Conservation (phyloP, 148 eudicot genomes). For the Tetragonia tetragonoides region DNA sequence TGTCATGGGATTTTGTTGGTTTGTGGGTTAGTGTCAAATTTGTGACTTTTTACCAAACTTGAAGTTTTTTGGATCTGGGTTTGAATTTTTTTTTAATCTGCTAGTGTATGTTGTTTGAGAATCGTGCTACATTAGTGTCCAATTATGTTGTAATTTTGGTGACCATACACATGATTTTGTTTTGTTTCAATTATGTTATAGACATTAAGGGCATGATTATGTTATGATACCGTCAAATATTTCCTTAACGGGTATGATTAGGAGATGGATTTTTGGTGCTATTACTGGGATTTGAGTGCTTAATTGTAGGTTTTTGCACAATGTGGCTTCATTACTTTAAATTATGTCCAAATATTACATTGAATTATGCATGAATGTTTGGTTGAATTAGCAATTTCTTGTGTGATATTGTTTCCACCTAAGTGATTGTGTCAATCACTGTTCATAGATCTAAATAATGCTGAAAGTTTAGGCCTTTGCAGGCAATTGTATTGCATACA, state of each 20-base stretch:
- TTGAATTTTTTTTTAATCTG: neutral
- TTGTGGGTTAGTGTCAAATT: neutral
- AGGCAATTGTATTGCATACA: neutral
- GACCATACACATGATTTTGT: neutral
- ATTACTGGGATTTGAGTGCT: neutral
- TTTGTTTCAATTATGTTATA: neutral
- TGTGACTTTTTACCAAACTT: neutral
- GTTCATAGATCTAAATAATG: too few relatives aligned
- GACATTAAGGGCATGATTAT: neutral
- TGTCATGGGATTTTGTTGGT: constrained; percentile 2
- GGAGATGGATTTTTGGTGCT: neutral
- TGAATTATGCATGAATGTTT: neutral
- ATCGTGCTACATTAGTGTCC: neutral
- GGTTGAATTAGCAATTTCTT: neutral
- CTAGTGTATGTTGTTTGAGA: constrained; percentile 1
- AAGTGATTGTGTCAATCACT: too few relatives aligned
- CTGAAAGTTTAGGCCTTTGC: neutral
- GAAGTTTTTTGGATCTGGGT: constrained; percentile 3
- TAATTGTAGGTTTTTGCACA: neutral
- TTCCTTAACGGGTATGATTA: neutral
- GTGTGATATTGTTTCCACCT: too few relatives aligned
- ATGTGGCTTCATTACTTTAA: neutral
- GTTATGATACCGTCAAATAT: neutral
- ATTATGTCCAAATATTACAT: neutral
- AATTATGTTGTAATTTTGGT: neutral